Evolutionary conservation across 208 protist genomes (phyloP).

Genomic region (Trypanosoma mega): DNA sequence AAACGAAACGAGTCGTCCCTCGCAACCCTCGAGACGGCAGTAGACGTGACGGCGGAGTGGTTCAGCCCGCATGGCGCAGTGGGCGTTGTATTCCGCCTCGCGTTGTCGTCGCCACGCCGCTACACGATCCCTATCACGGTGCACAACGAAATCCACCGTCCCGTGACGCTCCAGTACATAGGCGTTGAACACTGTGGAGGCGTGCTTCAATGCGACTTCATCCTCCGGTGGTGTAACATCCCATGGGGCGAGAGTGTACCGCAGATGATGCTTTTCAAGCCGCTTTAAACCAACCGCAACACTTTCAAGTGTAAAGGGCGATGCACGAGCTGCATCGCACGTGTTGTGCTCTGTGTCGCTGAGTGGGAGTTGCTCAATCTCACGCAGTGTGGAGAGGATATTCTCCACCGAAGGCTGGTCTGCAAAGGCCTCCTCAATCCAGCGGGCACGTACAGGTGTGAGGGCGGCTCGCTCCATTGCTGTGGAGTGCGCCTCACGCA

Average conservation of each 20-base stretch:
- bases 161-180: constrained; percentile 83
- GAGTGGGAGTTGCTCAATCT: constrained; percentile 75
- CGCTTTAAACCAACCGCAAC: constrained; percentile 60
- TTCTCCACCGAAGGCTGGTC: constrained; percentile 79
- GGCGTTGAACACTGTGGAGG: constrained; percentile 74
- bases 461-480: constrained; percentile 87
- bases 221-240: constrained; percentile 81
- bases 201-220: constrained; percentile 63
- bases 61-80: constrained; percentile 40
- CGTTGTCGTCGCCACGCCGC: constrained; percentile 68
- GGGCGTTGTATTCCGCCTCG: constrained; percentile 74
- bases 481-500: constrained; percentile 72
- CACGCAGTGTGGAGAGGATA: constrained; percentile 69
- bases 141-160: constrained; percentile 43
- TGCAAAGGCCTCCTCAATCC: constrained; percentile 91
- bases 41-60: constrained; percentile 83
- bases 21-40: constrained; percentile 81
- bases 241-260: constrained; percentile 81
- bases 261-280: constrained; percentile 56
- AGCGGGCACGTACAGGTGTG: constrained; percentile 75
- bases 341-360: constrained; percentile 68
- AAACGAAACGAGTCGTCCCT: constrained; percentile 82
- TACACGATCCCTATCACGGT: constrained; percentile 59
- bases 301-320: constrained; percentile 71
- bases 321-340: constrained; percentile 37